Conservation (phyloP, 352 stramenopile genomes). For the Blastocystis sp. region DNA sequence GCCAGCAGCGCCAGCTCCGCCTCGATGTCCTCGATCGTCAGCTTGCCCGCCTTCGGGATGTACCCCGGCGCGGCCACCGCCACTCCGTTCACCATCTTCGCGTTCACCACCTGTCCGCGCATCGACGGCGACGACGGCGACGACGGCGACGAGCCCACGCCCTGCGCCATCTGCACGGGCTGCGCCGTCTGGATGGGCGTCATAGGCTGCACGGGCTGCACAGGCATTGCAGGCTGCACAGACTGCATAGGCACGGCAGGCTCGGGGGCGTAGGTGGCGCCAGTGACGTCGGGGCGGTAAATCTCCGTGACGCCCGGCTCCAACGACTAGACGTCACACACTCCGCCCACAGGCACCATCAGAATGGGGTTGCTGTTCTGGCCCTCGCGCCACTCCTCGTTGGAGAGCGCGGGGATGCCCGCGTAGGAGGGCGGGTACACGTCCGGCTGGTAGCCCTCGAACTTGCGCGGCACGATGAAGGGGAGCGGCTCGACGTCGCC, state of each 20-base stretch:
- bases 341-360: not conserved
- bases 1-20: constrained; percentile 52
- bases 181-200: not conserved
- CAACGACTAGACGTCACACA: not conserved
- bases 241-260: no score
- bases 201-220: constrained; percentile 12
- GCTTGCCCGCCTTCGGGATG: constrained; percentile 59
- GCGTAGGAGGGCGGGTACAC: constrained; percentile 94
- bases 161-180: not conserved
- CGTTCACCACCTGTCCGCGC: not conserved
- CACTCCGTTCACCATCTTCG: constrained; percentile 42
- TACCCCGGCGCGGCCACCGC: constrained; percentile 41
- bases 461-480: constrained; percentile 94
- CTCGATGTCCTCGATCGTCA: constrained; percentile 63
- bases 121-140: not conserved
- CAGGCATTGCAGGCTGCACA: not conserved
- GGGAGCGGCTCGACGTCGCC: constrained; percentile 87
- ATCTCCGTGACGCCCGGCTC: constrained; percentile 46
- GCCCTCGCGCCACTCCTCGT: constrained; percentile 90
- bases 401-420: constrained; percentile 87
- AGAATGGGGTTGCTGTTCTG: constrained; percentile 79
- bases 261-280: no score
- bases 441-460: constrained; percentile 97
- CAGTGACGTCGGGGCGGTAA: not conserved
- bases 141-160: not conserved